phyloP scores from a whole-genome alignment of 2,329 filamentous ascomycete genomes.

The Ploettnerulaceae sp. region DNA sequence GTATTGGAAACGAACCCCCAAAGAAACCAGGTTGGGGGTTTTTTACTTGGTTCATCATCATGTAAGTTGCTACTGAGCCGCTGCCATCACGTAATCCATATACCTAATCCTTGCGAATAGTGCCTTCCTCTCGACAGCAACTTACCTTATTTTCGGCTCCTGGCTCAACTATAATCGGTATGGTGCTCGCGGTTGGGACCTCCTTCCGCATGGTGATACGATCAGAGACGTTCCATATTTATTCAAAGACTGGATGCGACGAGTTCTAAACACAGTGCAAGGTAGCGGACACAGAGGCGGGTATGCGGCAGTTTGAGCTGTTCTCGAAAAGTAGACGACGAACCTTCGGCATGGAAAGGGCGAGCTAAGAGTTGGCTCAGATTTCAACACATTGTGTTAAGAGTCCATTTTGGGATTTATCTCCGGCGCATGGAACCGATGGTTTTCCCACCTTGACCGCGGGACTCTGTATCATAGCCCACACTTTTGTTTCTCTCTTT shows the following conservation, averaged over 20 bases:
- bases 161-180: constrained; percentile 99
- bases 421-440: neutral
- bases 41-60: constrained; percentile 93
- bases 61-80: constrained; percentile 56
- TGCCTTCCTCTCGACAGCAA: constrained; percentile 74
- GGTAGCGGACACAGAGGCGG: constrained; percentile 80
- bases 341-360: neutral
- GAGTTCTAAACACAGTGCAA: constrained; percentile 78
- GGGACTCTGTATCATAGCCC: constrained; percentile 6
- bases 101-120: constrained; percentile 43
- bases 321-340: neutral
- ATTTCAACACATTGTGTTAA: constrained; percentile 6
- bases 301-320: constrained; percentile 72
- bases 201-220: constrained; percentile 86
- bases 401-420: constrained; percentile 1
- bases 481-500: neutral
- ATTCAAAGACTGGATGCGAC: constrained; percentile 78
- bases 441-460: neutral
- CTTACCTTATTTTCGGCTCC: constrained; percentile 95
- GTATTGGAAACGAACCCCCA: constrained; percentile 36
- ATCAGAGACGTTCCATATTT: constrained; percentile 91
- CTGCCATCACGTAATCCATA: neutral
- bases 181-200: constrained; percentile 89
- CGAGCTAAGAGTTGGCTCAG: neutral
- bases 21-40: constrained; percentile 73